Percentiles rank a stretch among this genome's conserved stretches.
Conservation (phyloP, 116 monocot species). For the Iris pallida region DNA sequence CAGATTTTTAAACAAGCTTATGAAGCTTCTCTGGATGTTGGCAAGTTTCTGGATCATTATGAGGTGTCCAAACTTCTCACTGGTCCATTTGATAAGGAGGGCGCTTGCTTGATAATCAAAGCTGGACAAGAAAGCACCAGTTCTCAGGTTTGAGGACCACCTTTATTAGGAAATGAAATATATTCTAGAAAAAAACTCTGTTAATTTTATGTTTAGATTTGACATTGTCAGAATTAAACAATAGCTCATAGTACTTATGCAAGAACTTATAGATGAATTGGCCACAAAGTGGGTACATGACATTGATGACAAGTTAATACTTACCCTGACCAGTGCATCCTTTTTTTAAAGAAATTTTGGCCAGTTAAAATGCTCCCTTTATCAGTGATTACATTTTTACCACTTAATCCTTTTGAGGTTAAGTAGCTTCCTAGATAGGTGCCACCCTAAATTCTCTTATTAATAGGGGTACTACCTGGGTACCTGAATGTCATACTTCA, state of each 20-base stretch:
- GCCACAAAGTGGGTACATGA: not conserved
- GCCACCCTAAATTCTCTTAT: too few relatives aligned
- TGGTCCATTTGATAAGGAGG: constrained; percentile 72
- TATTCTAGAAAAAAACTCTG: not conserved
- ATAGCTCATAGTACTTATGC: not conserved
- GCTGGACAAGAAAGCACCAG: constrained; percentile 38
- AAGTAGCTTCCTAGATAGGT: too few relatives aligned
- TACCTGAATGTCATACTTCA: too few relatives aligned
- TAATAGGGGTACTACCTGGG: too few relatives aligned
- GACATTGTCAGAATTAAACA: too few relatives aligned
- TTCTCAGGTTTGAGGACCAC: constrained; percentile 49
- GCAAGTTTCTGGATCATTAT: constrained; percentile 50
- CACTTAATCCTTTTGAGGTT: too few relatives aligned
- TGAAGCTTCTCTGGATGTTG: constrained; percentile 49
- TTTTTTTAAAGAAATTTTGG: too few relatives aligned
- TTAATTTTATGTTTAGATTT: too few relatives aligned
- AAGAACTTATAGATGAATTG: not conserved
- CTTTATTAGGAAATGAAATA: not conserved
- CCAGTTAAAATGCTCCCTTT: too few relatives aligned
- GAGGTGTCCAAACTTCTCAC: constrained; percentile 60
- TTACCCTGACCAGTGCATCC: not conserved
- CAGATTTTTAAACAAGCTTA: constrained; percentile 70
- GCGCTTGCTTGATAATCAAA: constrained; percentile 55
- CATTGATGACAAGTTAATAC: not conserved
- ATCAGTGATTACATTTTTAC: too few relatives aligned